Conservation (phyloP, 257 asterid genomes). For the Oldenlandia corymbosa region DNA sequence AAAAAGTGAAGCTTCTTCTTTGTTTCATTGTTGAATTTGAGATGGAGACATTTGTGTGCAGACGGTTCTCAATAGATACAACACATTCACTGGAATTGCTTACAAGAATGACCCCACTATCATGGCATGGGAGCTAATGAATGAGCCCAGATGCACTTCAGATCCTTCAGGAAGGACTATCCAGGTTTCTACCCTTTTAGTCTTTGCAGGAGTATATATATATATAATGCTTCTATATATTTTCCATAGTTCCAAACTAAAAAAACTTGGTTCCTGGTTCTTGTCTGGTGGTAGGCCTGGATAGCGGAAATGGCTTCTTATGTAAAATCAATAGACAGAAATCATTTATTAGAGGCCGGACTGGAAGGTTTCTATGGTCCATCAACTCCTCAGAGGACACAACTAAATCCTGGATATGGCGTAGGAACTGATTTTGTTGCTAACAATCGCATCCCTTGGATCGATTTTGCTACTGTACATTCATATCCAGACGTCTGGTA, state of each 20-base stretch:
- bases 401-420: constrained; percentile 45
- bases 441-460: constrained; percentile 53
- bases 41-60: constrained; percentile 20
- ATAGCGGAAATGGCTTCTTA: constrained; percentile 74
- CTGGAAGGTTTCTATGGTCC: constrained; percentile 87
- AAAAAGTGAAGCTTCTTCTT: background rate
- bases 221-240: too few species aligned
- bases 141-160: constrained; percentile 88
- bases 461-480: constrained; percentile 88
- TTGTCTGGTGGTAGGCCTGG: constrained; percentile 52
- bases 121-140: constrained; percentile 99
- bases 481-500: constrained; percentile 94
- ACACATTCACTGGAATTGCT: constrained; percentile 43
- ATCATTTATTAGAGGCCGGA: constrained; percentile 78
- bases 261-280: constrained; percentile 3
- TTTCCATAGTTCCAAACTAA: too few species aligned
- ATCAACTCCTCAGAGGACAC: constrained; percentile 47
- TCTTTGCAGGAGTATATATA: background rate
- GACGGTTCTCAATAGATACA: constrained; percentile 67
- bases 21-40: background rate
- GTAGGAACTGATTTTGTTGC: constrained; percentile 80
- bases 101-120: constrained; percentile 95
- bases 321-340: constrained; percentile 73
- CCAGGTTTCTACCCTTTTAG: constrained; percentile 57
- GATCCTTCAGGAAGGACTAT: constrained; percentile 81